phyloP scores from a whole-genome alignment of 805 yeast species.

The Metschnikowia bowlesiae region DNA sequence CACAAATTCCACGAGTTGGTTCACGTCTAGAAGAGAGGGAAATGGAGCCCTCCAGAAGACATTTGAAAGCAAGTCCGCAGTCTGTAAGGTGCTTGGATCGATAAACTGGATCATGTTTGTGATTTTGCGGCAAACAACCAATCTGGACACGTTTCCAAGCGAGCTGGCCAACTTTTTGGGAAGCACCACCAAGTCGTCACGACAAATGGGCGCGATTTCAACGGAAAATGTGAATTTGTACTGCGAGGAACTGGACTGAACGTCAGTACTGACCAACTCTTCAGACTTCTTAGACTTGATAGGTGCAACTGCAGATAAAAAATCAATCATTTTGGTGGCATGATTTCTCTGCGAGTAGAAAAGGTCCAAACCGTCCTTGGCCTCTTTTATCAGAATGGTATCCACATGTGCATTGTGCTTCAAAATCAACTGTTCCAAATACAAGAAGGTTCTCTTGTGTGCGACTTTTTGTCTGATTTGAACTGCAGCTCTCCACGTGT shows the following conservation, averaged over 20 bases:
- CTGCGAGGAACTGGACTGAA: slow-evolving; percentile 80
- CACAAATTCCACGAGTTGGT: slow-evolving; percentile 78
- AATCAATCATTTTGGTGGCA: slow-evolving; percentile 92
- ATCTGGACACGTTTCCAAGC: slow-evolving; percentile 74
- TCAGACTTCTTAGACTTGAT: slow-evolving; percentile 77
- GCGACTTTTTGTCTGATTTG: slow-evolving; percentile 97
- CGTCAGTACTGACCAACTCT: slow-evolving; percentile 87
- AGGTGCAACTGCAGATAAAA: slow-evolving; percentile 81
- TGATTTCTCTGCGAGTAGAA: slow-evolving; percentile 84
- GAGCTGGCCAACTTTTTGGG: slow-evolving; percentile 84
- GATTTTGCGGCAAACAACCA: slow-evolving; percentile 80
- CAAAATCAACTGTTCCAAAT: slow-evolving; percentile 90
- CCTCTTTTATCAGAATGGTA: slow-evolving; percentile 88
- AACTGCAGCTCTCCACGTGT: slow-evolving; percentile 97
- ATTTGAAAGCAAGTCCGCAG: slow-evolving; percentile 64
- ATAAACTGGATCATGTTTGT: slow-evolving; percentile 81
- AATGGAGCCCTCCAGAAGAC: slow-evolving; percentile 84
- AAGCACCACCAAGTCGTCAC: slow-evolving; percentile 89
- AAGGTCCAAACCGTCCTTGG: slow-evolving; percentile 92
- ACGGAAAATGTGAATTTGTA: slow-evolving; percentile 91
- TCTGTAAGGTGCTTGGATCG: slow-evolving; percentile 78
- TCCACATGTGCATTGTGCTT: slow-evolving; percentile 91
- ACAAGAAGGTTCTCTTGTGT: slow-evolving; percentile 94
- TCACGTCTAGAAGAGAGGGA: slow-evolving; percentile 65
- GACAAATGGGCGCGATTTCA: slow-evolving; percentile 94